A percentile compares a stretch with the other conserved stretches of the same genome.
Conservation (phyloP, 2,329 filamentous ascomycete species). For the Penicillium sp. region DNA sequence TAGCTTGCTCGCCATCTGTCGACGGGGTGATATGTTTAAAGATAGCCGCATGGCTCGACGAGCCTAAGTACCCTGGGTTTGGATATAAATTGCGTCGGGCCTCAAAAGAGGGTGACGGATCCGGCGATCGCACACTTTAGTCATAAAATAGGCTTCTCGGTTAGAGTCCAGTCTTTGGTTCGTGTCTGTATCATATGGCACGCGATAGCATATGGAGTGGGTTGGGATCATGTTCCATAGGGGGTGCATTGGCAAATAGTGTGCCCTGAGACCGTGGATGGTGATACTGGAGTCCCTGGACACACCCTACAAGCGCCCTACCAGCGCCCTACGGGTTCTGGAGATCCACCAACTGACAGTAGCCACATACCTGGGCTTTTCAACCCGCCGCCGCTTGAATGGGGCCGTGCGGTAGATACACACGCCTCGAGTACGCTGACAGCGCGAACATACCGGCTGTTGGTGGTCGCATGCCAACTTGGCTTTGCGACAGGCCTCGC, state of each 20-base stretch:
- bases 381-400: conserved; percentile 20
- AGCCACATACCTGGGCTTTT: conserved; percentile 14
- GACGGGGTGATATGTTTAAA: conserved; percentile 23
- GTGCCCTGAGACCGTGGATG: background rate
- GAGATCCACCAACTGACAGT: background rate
- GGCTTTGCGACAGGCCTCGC: conserved; percentile 21
- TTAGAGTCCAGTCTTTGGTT: too few relatives aligned
- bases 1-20: conserved; percentile 11
- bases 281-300: background rate
- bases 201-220: too few relatives aligned
- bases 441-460: conserved; percentile 18
- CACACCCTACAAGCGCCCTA: background rate
- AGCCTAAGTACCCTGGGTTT: conserved; percentile 25
- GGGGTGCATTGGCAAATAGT: background rate
- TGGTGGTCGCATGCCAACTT: conserved; percentile 22
- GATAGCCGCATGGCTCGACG: conserved; percentile 26
- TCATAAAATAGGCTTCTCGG: too few relatives aligned
- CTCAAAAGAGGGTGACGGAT: conserved; percentile 16
- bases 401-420: conserved; percentile 25
- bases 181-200: too few relatives aligned
- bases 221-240: background rate
- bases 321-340: background rate
- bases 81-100: conserved; percentile 22
- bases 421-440: conserved; percentile 12
- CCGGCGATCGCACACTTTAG: conserved; percentile 12